Base-by-base conservation (phyloP, 2,329 filamentous ascomycete species). In the Tolypocladium ophioglossoides region DNA sequence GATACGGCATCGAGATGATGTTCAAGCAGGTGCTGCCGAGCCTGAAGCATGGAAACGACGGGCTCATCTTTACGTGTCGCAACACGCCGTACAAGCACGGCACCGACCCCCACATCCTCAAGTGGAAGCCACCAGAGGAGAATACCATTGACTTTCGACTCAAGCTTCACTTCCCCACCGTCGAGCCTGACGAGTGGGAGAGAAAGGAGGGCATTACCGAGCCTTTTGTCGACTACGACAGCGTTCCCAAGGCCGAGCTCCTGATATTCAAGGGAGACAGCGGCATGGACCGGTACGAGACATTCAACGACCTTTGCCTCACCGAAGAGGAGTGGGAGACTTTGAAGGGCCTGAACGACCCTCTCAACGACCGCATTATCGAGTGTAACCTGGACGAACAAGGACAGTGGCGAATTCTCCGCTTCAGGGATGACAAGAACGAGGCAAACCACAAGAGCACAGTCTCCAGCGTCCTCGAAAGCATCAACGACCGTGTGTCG, bases 111-210 rank as follows among this genome's bases (percentile, higher is more conserved):
- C 86, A 96, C 68, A 99, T 96, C 58, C 76, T 99, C 40, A 99
- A 99, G 70, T 99, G 94, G 94, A 99, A 99, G 72, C 91, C 92
- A 0, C 89, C 90, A 4, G 79, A 89, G 60, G 94, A 99, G 69
- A 99, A 99, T 73, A 95, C 91, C 0, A 84, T 99, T 61, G 94
- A 99, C 68, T 96, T 96, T 69, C 82, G 87, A 44, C 78, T 97
- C 62, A 82, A 81, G 52, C 78, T 99, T 46, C 77, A 80, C 14
- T 97, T 96, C 64, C 87, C 87, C 0, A 66, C 76, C 0, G 75
- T 86, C n/a, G 79, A 88, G 56, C 86, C 86, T 1, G 81, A 86
- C 63, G 79, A 82, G 16, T 71, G 76, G 18, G 87, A 94, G 62
- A 80, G 82, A 48, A 80, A 82, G 37, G 85, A 88, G 20, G 85